These are phyloP conservation scores for Neophaeococcomyces aloes DNA, from an alignment of 2,329 filamentous ascomycete genomes.

Conservation along the genomic window DNA sequence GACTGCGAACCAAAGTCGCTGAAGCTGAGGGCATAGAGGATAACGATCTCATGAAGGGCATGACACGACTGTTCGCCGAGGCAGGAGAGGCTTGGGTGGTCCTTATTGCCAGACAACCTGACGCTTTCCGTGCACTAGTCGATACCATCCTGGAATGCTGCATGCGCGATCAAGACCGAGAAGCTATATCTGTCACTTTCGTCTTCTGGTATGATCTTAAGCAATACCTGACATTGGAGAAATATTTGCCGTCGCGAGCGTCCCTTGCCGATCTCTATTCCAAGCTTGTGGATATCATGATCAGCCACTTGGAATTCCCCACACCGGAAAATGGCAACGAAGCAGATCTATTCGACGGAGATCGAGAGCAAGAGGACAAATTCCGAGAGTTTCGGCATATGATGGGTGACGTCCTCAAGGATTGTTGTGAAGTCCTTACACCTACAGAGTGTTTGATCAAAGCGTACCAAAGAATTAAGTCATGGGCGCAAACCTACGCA, in stretches of 20 bases:
- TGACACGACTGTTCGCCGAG: constrained; percentile 84
- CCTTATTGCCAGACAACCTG: constrained; percentile 72
- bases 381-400: constrained; percentile 93
- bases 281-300: constrained; percentile 82
- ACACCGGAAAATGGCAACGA: constrained; percentile 62
- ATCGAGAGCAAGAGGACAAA: constrained; percentile 90
- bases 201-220: constrained; percentile 98
- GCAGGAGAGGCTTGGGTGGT: constrained; percentile 93
- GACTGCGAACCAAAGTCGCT: constrained; percentile 64
- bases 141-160: constrained; percentile 89
- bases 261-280: constrained; percentile 73
- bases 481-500: constrained; percentile 78
- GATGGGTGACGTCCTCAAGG: constrained; percentile 96
- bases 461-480: constrained; percentile 71
- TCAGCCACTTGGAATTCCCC: constrained; percentile 82
- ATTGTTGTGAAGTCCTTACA: constrained; percentile 91
- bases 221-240: constrained; percentile 84
- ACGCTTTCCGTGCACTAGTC: constrained; percentile 72
- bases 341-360: constrained; percentile 83
- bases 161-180: constrained; percentile 72
- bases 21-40: constrained; percentile 72
- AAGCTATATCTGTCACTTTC: constrained; percentile 89
- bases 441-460: constrained; percentile 85
- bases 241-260: constrained; percentile 71
- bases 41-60: constrained; percentile 69